Base-by-base conservation (phyloP, 441 rosid species). In the Adansonia rubrostipa region DNA sequence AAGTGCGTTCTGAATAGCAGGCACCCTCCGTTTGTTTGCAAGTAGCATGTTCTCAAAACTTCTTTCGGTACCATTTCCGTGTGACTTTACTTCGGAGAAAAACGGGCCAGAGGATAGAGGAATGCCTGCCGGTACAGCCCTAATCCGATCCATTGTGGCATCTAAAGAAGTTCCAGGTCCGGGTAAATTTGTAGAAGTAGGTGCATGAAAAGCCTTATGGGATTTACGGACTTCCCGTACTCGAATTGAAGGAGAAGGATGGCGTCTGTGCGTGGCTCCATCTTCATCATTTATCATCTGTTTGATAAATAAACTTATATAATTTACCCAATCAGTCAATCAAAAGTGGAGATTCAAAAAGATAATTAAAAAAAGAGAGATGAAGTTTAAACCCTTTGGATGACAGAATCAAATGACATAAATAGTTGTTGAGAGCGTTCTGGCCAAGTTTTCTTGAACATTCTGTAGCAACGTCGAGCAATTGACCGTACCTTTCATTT, bases 361-460 rank as follows among this genome's bases (percentile, higher is more conserved):
- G 28, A 44, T 9, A 6, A 67, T n/a, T 15, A 24, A 15, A 28
- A 28, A 24, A 15, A 50, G 33, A 70, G 15, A 28, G 36, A 28
- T 28, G n/a, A 72, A 64, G 73, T 71, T 76, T 73, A 79, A 90
- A 93, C 99, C 92, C 97, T 95, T 85, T 93, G 99, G 84, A 93
- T 91, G 75, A 85, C 94, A 81, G 94, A 89, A 87, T 92, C 97
- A 82, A 96, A 96, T 74, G 97, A 91, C 58, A 87, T 85, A 89
- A 93, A 93, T 76, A 96, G 82, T 77, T 92, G 97, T 17, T 90
- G 95, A 22, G 97, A 92, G 75, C 97, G 97, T 77, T 93, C 97
- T 13, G 98, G 99, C 99, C 99, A 96, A 63, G 97, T 93, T 84
- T 96, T 96, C 74, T 96, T 89, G 82, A 93, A 96, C 93, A 96